Percentiles rank a stretch among this genome's conserved stretches.
These are phyloP conservation scores for Tulasnella sp. DNA, from an alignment of 768 basidiomycete species.

Conservation along the genomic window DNA sequence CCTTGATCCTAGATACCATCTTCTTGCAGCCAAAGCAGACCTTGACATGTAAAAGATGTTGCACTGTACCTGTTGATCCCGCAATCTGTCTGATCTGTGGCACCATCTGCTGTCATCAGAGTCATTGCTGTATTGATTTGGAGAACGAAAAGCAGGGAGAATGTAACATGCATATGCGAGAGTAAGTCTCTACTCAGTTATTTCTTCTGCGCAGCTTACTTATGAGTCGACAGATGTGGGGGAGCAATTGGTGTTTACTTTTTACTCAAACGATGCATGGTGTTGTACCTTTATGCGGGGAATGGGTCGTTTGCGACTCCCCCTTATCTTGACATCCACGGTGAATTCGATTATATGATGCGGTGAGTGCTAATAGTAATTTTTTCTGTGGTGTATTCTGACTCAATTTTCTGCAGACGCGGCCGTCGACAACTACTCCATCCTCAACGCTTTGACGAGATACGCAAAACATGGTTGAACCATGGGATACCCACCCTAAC, in stretches of 20 bases:
- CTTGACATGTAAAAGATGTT: constrained; percentile 62
- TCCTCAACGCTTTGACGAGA: constrained; percentile 74
- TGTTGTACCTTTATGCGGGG: constrained; percentile 76
- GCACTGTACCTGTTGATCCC: constrained; percentile 66
- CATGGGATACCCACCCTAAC: constrained; percentile 84
- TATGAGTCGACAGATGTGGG: constrained; percentile 50
- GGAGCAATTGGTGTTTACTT: constrained; percentile 83
- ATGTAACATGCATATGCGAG: constrained; percentile 89
- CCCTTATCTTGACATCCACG: constrained; percentile 88
- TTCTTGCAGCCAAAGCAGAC: constrained; percentile 63
- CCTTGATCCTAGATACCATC: constrained; percentile 67
- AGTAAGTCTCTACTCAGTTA: constrained; percentile 42
- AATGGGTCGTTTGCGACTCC: constrained; percentile 82
- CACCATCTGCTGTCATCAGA: constrained; percentile 73
- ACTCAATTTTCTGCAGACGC: constrained; percentile 36
- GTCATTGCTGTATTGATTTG: constrained; percentile 74
- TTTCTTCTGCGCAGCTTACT: neutral
- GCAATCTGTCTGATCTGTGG: constrained; percentile 92
- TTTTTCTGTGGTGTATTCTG: neutral
- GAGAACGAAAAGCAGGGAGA: constrained; percentile 61
- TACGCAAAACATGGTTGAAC: constrained; percentile 79
- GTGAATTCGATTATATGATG: constrained; percentile 86
- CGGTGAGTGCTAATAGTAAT: constrained; percentile 37
- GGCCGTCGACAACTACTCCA: constrained; percentile 84
- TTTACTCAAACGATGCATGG: constrained; percentile 79